Base-by-base conservation (phyloP, 2,329 filamentous ascomycete species). In the Penicillium sp. region DNA sequence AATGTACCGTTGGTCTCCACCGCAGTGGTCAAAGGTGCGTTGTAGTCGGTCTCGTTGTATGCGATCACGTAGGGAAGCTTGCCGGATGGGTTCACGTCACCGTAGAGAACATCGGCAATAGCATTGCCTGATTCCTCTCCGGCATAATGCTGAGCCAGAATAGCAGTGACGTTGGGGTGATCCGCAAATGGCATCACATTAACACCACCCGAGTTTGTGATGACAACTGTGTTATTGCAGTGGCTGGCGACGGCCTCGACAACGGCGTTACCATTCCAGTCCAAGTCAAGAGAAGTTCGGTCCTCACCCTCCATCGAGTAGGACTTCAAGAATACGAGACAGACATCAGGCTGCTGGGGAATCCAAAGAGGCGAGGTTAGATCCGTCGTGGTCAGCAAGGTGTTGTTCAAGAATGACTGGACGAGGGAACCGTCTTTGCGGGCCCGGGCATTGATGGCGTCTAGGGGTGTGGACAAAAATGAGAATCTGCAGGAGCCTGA, bases 171-270 rank as follows among this genome's bases (percentile, higher is more conserved):
- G 56, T 88, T 87, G 13, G 79, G 74, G 54, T 88, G 79, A 50
- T 87, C 81, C 56, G 83, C 76, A 72, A 83, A 88, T 2, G 76
- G 75, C 1, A 88, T 81, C 0, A 86, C 71, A 3, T 85, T 77
- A 6, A 80, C 74, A 1, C 85, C 86, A 2, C 84, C 83, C 34
- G 86, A 87, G 67, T 88, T 85, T 3, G 87, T 77, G 2, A 87
- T 75, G 0, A 87, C 85, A 29, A 88, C 77, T 1, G 85, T 87
- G 55, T 83, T 86, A 59, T 76, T 78, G 69, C 84, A 88, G 16
- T 74, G 73, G 6, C 77, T 73, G 0, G 86, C 85, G 2, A 88
- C 83, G 44, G 79, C 76, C 3, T 72, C 70, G 47, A 87, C 79
- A 0, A 87, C 73, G 0, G 70, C 72, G 58, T 88, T 84, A 1